These are phyloP conservation scores for Penicillium steckii DNA, from an alignment of 495 filamentous ascomycete species.

Conservation along the genomic window DNA sequence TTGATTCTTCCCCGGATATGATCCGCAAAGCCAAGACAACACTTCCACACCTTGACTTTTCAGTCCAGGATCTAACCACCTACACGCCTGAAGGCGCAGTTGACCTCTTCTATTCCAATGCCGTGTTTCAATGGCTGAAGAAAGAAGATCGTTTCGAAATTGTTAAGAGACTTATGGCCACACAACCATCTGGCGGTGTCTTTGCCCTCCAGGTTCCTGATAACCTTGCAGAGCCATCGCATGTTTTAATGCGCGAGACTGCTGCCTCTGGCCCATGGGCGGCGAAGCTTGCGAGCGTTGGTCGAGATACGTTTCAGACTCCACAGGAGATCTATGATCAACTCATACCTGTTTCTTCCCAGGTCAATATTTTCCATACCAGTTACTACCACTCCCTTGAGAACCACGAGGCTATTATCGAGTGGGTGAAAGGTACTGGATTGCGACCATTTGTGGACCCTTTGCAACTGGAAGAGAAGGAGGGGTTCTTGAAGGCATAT, in stretches of 20 bases:
- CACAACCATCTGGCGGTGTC: constrained; percentile 39
- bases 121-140: constrained; percentile 55
- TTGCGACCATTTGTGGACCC: constrained; percentile 50
- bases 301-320: constrained; percentile 47
- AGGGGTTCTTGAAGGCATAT: constrained; percentile 42
- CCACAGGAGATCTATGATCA: constrained; percentile 43
- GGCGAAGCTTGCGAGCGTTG: constrained; percentile 28
- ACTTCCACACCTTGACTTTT: constrained; percentile 33
- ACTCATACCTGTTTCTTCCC: constrained; percentile 38
- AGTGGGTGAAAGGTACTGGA: constrained; percentile 58
- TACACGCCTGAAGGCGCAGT: constrained; percentile 33
- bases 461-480: constrained; percentile 30
- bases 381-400: constrained; percentile 51
- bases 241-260: constrained; percentile 48
- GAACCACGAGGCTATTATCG: constrained; percentile 46
- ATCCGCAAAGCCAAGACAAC: constrained; percentile 41
- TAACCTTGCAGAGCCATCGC: constrained; percentile 48
- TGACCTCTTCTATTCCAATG: constrained; percentile 54
- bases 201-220: constrained; percentile 57
- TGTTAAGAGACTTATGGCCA: constrained; percentile 38
- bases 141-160: constrained; percentile 37
- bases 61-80: constrained; percentile 34
- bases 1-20: constrained; percentile 57
- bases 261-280: constrained; percentile 40
- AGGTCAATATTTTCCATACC: constrained; percentile 51